Percentiles rank a stretch among this genome's conserved stretches.
phyloP scores from a whole-genome alignment of 768 basidiomycete species.

The Leccinum olivaceopallidum region DNA sequence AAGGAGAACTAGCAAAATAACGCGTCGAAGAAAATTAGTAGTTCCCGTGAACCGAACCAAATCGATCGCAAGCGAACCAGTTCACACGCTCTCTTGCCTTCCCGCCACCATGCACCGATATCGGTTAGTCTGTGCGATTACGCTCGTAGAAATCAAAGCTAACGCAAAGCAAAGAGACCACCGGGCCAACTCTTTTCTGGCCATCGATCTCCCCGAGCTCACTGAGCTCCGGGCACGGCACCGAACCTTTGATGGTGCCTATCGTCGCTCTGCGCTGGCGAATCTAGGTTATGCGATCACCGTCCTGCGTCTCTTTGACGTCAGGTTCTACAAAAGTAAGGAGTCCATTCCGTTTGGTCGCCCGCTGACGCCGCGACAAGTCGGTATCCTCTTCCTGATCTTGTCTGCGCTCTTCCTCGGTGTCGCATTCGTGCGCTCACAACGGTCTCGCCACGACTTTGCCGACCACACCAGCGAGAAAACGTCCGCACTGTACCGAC shows the following conservation, averaged over 20 bases:
- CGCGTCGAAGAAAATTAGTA: slow-evolving; percentile 5
- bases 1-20: background rate
- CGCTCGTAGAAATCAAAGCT: background rate
- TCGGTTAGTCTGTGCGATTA: slow-evolving; percentile 20
- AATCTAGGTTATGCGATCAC: slow-evolving; percentile 73
- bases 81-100: slow-evolving; percentile 17
- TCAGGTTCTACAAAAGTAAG: slow-evolving; percentile 71
- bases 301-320: slow-evolving; percentile 78
- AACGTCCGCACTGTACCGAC: slow-evolving; percentile 27
- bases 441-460: slow-evolving; percentile 74
- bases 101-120: slow-evolving; percentile 24
- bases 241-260: slow-evolving; percentile 83
- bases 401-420: slow-evolving; percentile 62
- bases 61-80: slow-evolving; percentile 11
- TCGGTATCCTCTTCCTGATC: slow-evolving; percentile 64
- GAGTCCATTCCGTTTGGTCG: too few species aligned
- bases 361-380: slow-evolving; percentile 21
- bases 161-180: slow-evolving; percentile 38
- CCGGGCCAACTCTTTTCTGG: slow-evolving; percentile 49
- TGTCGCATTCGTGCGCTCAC: slow-evolving; percentile 57
- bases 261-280: slow-evolving; percentile 72
- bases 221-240: slow-evolving; percentile 78
- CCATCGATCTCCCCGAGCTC: slow-evolving; percentile 57
- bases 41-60: slow-evolving; percentile 3
- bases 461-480: slow-evolving; percentile 54